Evolutionary conservation across 2,329 filamentous ascomycete genomes (phyloP).

Genomic region (Exophiala lecanii-corni): DNA sequence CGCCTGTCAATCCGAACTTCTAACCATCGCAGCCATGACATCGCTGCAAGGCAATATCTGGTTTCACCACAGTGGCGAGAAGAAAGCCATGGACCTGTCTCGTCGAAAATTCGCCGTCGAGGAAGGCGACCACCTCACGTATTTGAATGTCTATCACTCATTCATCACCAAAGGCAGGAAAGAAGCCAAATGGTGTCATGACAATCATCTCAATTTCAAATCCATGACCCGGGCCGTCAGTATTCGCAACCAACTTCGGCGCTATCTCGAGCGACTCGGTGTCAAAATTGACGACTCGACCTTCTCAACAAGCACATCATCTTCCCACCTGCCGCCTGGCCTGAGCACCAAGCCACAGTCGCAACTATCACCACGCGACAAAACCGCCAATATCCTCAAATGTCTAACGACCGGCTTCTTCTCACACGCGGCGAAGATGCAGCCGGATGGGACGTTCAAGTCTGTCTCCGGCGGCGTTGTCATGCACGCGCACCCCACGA

Average conservation of each 20-base stretch:
- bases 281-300: conserved; percentile 59
- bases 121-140: conserved; percentile 88
- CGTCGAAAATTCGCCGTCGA: conserved; percentile 81
- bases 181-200: conserved; percentile 79
- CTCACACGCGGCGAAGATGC: conserved; percentile 88
- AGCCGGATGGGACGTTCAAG: conserved; percentile 82
- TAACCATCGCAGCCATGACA: conserved; percentile 92
- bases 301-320: conserved; percentile 34
- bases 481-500: conserved; percentile 84
- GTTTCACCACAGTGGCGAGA: conserved; percentile 73
- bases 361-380: conserved; percentile 35
- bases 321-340: conserved; percentile 17
- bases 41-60: conserved; percentile 78
- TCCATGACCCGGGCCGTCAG: conserved; percentile 75
- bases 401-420: conserved; percentile 91
- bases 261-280: conserved; percentile 81
- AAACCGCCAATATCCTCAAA: conserved; percentile 70
- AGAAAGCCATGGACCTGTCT: conserved; percentile 67
- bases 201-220: conserved; percentile 84
- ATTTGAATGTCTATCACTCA: conserved; percentile 88
- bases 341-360: conserved; percentile 32
- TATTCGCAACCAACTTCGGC: conserved; percentile 77
- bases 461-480: conserved; percentile 75
- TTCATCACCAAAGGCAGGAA: conserved; percentile 81
- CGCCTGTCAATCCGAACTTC: conserved; percentile 75